A percentile compares a stretch with the other conserved stretches of the same genome.
phyloP scores from a whole-genome alignment of 139 green algal genomes.

The Chlorella sp. region DNA sequence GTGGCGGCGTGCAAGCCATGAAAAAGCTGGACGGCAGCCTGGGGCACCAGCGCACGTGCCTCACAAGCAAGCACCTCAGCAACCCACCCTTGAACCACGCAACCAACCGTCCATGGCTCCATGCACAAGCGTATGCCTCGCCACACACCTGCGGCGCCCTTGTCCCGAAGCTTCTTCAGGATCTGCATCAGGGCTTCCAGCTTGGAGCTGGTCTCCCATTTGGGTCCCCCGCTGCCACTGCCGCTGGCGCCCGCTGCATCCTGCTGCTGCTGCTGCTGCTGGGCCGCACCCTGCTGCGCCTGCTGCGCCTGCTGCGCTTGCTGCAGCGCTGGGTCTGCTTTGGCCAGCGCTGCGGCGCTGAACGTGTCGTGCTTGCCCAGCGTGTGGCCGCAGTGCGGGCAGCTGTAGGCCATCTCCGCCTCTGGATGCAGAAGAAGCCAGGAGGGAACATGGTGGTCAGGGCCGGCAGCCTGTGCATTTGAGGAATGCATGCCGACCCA shows the following conservation, averaged over 20 bases:
- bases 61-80: too few species aligned
- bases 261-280: conserved; percentile 41
- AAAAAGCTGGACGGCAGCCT: too few species aligned
- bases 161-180: conserved; percentile 30
- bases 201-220: conserved; percentile 43
- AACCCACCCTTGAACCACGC: too few species aligned
- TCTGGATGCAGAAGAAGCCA: conserved; percentile 4
- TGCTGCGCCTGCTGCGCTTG: background rate
- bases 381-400: conserved; percentile 31
- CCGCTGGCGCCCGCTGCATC: conserved; percentile 30
- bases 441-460: too few species aligned
- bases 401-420: conserved; percentile 39
- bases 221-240: background rate
- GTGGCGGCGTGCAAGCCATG: too few species aligned
- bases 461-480: too few species aligned
- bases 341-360: conserved; percentile 53
- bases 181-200: conserved; percentile 45
- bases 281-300: background rate
- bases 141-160: conserved; percentile 20
- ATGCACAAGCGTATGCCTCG: too few species aligned
- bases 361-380: conserved; percentile 45
- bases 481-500: too few species aligned
- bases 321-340: conserved; percentile 1
- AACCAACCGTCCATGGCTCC: too few species aligned
- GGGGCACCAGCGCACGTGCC: too few species aligned